These are phyloP conservation scores for Neofusicoccum umdonicola DNA, from an alignment of 2,329 filamentous ascomycete genomes.

Conservation along the genomic window DNA sequence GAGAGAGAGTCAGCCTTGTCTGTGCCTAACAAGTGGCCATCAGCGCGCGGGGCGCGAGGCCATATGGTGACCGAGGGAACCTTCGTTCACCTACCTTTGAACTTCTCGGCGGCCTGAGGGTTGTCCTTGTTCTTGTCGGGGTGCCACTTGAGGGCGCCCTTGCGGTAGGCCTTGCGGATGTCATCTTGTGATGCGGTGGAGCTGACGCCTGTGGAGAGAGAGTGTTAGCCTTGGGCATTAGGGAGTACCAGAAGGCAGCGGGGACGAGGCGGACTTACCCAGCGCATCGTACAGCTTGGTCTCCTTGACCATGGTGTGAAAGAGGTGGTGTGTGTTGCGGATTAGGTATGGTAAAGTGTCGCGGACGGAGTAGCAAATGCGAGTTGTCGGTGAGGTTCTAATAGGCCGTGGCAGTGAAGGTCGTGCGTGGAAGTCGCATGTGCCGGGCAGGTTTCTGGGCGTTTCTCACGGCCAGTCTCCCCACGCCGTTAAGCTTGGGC, in stretches of 20 bases:
- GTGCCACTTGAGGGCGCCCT: slow-evolving; percentile 86
- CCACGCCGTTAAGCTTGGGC: slow-evolving; percentile 11
- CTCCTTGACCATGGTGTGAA: slow-evolving; percentile 75
- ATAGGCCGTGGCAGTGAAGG: slow-evolving; percentile 7
- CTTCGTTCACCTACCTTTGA: slow-evolving; percentile 63
- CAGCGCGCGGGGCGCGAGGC: not conserved
- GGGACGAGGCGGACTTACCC: slow-evolving; percentile 34
- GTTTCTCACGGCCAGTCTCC: slow-evolving; percentile 10
- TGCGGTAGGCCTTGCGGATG: slow-evolving; percentile 94
- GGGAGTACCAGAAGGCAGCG: not conserved
- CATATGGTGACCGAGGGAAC: not conserved
- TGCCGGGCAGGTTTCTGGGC: slow-evolving; percentile 13
- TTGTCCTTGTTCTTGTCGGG: slow-evolving; percentile 98
- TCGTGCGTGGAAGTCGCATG: not conserved
- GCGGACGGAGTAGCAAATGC: not conserved
- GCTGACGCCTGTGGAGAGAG: slow-evolving; percentile 55
- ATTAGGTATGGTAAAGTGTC: not conserved
- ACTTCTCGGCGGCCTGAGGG: slow-evolving; percentile 80
- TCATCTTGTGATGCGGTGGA: slow-evolving; percentile 83
- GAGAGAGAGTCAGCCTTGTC: slow-evolving; percentile 19
- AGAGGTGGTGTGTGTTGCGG: not conserved
- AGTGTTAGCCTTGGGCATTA: slow-evolving; percentile 12
- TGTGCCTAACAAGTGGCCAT: not conserved
- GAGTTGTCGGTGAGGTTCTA: not conserved
- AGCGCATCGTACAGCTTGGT: slow-evolving; percentile 92